phyloP scores from a whole-genome alignment of 2,329 filamentous ascomycete genomes.

The Berkeleyomyces basicola region DNA sequence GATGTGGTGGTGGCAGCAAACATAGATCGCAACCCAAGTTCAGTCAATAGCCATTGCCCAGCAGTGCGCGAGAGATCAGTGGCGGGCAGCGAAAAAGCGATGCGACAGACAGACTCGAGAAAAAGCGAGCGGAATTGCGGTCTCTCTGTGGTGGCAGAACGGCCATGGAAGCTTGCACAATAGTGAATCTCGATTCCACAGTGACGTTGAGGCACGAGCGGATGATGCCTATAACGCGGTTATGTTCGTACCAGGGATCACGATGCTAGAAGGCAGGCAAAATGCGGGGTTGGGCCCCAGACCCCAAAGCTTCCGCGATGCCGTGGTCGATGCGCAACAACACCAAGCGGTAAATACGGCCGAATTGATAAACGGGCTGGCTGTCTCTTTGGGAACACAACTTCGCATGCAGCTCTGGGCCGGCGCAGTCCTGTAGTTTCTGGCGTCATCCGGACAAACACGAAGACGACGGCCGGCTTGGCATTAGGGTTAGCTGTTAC shows the following conservation, averaged over 20 bases:
- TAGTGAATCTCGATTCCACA: not conserved
- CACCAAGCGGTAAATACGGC: not conserved
- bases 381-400: too few species aligned
- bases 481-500: too few species aligned
- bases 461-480: too few species aligned
- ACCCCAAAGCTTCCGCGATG: not conserved
- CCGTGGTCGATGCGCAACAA: not conserved
- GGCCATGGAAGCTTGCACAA: not conserved
- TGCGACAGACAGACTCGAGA: not conserved
- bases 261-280: not conserved
- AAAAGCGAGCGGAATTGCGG: not conserved
- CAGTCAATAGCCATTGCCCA: conserved; percentile 3
- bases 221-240: not conserved
- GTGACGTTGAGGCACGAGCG: not conserved
- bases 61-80: not conserved
- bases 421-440: too few species aligned
- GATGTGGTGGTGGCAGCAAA: conserved; percentile 23
- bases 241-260: not conserved
- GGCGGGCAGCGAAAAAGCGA: not conserved
- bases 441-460: too few species aligned
- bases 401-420: too few species aligned
- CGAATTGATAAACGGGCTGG: not conserved
- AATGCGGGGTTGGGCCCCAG: not conserved
- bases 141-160: not conserved
- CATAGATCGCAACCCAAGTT: not conserved